Evolutionary conservation across 192 early-diverging fungal species (phyloP).

Genomic region (Coemansia sp.): DNA sequence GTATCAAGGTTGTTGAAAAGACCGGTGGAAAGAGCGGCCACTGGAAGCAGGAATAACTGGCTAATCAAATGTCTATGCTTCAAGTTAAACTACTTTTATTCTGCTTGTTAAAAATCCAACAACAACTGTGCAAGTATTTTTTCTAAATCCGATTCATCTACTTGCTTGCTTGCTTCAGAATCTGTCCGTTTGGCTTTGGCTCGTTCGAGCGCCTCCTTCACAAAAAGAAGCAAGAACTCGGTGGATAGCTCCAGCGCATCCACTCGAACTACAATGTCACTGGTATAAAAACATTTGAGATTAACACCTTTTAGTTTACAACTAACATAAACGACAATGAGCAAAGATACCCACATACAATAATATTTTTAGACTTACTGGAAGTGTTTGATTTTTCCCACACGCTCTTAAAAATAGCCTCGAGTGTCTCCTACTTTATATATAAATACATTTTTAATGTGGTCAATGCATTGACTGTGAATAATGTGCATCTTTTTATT

Average conservation of each 20-base stretch:
- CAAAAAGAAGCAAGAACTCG: conserved; percentile 39
- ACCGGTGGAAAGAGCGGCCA: conserved; percentile 82
- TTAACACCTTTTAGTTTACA: too few species aligned
- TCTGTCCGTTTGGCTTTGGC: conserved; percentile 36
- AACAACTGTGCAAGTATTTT: conserved; percentile 53
- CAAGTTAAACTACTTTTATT: background rate
- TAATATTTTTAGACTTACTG: conserved; percentile 16
- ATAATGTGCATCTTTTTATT: background rate
- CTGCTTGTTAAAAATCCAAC: conserved; percentile 33
- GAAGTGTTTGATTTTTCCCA: conserved; percentile 45
- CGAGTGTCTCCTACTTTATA: conserved; percentile 34
- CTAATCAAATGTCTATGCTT: background rate
- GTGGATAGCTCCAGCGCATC: conserved; percentile 43
- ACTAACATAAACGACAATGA: too few species aligned
- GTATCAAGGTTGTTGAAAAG: conserved; percentile 76
- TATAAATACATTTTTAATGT: background rate
- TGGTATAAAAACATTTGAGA: background rate
- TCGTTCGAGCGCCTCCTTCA: conserved; percentile 43
- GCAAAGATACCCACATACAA: background rate
- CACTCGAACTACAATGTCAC: conserved; percentile 28
- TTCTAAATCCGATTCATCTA: conserved; percentile 52
- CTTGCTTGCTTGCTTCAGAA: conserved; percentile 13
- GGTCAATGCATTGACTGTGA: background rate
- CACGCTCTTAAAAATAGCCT: conserved; percentile 47
- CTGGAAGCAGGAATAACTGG: conserved; percentile 22